Evolutionary conservation across 192 early-diverging fungal species (phyloP), one percentile per base, ranked within the genome.

Genomic region (Coemansia sp.): DNA sequence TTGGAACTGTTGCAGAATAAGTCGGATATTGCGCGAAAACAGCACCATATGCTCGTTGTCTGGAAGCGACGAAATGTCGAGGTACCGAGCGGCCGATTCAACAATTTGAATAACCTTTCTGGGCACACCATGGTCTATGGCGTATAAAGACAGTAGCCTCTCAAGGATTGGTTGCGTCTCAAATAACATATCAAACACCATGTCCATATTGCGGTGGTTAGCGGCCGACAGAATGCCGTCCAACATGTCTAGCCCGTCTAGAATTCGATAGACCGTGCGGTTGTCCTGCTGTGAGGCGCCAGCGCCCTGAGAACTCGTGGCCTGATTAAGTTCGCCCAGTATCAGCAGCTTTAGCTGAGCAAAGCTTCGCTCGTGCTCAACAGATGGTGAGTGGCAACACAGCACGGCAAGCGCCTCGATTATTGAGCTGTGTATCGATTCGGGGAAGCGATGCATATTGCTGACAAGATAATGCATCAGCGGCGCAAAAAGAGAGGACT

Each of bases 161-260:
- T 57, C 66, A 42, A 76, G 51, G 30, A 61, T 36, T 3, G 65
- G 66, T 15, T 65, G 54, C 25, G 69, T 30, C 36, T 76, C 72
- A 56, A 76, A 76, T 31, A 76, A 36, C 49, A 76, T 27, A 11
- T 53, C 61, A 40, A 76, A 65, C 3, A 65, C 14, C 50, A 68
- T 68, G 15, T 65, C 58, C 72, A 76, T 65, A 21, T 76, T 76
- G 15, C 57, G 50, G 18, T 58, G 57, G 55, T 63, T 76, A 26
- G 72, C 72, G 1, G 72, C 66, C 3, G 65, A 37, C n/a, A 76
- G 54, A 9, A 76, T 63, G 19, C 72, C 72, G 34, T 76, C 72
- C 49, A 76, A 48, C 72, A 76, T 76, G n/a, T 76, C 72, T 26
- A 76, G 62, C 2, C 72, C 66, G n/a, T 68, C 72, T 15, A 76